Evolutionary conservation across 163 green algal species (phyloP).

Genomic region (Prototheca cutis): DNA sequence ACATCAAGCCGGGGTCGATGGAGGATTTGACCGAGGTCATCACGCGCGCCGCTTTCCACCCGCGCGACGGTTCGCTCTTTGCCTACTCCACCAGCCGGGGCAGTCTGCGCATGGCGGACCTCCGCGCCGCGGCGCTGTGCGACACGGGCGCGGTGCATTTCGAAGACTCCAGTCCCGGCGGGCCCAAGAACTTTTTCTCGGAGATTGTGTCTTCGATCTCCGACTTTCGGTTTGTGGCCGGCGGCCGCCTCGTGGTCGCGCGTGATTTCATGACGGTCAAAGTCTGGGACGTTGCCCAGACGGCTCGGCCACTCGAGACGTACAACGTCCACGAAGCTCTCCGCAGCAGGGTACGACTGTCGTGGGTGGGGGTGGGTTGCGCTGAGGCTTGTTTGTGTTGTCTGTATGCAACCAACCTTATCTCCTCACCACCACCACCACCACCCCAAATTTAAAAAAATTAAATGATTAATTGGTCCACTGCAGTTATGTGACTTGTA

Average conservation of each 20-base stretch:
- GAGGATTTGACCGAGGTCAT: conserved; percentile 99
- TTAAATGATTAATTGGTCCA: too few relatives aligned
- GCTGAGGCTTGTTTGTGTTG: neutral
- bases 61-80: conserved; percentile 79
- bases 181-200: conserved; percentile 83
- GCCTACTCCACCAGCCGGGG: conserved; percentile 93
- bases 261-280: conserved; percentile 98
- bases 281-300: conserved; percentile 93
- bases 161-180: conserved; percentile 43
- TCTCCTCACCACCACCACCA: neutral
- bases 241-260: conserved; percentile 79
- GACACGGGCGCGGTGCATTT: conserved; percentile 73
- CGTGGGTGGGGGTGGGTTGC: too few relatives aligned
- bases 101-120: conserved; percentile 86
- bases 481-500: conserved; percentile 95
- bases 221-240: conserved; percentile 79
- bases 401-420: neutral
- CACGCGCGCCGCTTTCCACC: conserved; percentile 95
- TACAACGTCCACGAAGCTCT: conserved; percentile 91
- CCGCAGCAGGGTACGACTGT: conserved; percentile 49
- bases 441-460: neutral
- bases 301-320: conserved; percentile 60
- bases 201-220: conserved; percentile 94
- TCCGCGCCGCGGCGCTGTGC: conserved; percentile 75
- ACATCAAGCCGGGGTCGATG: conserved; percentile 98